Evolutionary conservation across 2,329 filamentous ascomycete species (phyloP).

Genomic region (Aureobasidium sp.): DNA sequence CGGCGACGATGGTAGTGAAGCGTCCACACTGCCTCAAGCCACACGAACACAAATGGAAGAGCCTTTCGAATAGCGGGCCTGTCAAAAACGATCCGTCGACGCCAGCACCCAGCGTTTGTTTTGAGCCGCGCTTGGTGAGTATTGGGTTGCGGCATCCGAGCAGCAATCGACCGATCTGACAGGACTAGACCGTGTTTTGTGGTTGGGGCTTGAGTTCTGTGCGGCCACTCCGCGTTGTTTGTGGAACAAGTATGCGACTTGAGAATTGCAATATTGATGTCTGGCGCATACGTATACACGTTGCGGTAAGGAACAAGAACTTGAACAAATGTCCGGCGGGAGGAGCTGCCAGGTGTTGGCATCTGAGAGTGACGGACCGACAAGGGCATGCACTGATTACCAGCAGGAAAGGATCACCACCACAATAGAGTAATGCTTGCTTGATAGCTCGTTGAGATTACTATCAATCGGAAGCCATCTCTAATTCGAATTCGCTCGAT

Average conservation of each 20-base stretch:
- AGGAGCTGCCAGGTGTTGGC: background rate
- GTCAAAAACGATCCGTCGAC: conserved; percentile 5
- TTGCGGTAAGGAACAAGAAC: background rate
- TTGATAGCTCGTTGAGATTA: background rate
- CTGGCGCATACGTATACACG: background rate
- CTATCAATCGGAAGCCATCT: background rate
- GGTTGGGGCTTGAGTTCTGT: background rate
- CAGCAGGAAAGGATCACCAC: background rate
- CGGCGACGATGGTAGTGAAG: background rate
- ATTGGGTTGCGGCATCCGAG: background rate
- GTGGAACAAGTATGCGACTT: background rate
- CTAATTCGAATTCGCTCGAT: background rate
- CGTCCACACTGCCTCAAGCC: background rate
- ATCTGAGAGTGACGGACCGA: background rate
- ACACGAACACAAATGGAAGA: background rate
- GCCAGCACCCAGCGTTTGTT: background rate
- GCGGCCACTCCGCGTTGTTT: background rate
- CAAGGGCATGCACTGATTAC: background rate
- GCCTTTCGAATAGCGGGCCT: background rate
- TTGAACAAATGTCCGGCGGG: background rate
- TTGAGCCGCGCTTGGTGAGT: background rate
- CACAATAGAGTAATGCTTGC: background rate
- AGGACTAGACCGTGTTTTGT: background rate
- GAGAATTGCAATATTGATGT: background rate
- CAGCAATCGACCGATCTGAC: background rate